Base-by-base conservation (phyloP, 108 stramenopile genomes). In the Cyclotella sp. region DNA sequence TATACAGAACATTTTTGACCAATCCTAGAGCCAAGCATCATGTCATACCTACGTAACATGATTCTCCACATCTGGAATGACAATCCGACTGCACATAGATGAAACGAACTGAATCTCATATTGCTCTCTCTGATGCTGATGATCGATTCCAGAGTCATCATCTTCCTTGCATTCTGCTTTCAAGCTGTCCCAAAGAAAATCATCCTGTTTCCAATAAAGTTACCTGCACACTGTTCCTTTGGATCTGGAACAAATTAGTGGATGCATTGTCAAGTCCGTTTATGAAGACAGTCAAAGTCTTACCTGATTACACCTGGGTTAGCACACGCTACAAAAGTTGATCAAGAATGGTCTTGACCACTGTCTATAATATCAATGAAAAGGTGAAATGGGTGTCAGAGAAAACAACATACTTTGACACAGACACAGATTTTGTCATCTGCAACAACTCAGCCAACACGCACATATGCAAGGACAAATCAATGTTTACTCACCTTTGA, bases 381-480 rank as follows among this genome's bases (percentile, higher is more conserved):
- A 9, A 13, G 9, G 44, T 45, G 9, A 13, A 9, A 13, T 12
- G 13, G 9, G 11, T 45, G 11, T 9, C 9, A 45, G 44, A 45
- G 44, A 45, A 45, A 13, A 12, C 55, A 9, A 68, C 27, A 24
- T 39, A 24, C 22, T 65, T 65, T 45, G 64, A 65, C 44, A 65
- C 43, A 11, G 44, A 65, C 27, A 12, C 41, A 9, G 7, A 40
- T 19, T 45, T 24, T 12, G 41, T 65, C 15, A 15, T 43, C 41
- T 45, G 64, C 64, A 26, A 45, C 19, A 43, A 45, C 21, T 45
- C n/a, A n/a, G 64, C 64, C 10, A 65, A 65, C 21, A 22, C 21
- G 11, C 64, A 65, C 22, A 45, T 65, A 13, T 65, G 64, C 43
- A 65, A 65, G 11, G 44, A 65, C 43, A 43, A 65, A 21, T 6